Evolutionary conservation across 106 monocot species (phyloP), one percentile per base, ranked within the genome.

Genomic region (Amphibolis antarctica): DNA sequence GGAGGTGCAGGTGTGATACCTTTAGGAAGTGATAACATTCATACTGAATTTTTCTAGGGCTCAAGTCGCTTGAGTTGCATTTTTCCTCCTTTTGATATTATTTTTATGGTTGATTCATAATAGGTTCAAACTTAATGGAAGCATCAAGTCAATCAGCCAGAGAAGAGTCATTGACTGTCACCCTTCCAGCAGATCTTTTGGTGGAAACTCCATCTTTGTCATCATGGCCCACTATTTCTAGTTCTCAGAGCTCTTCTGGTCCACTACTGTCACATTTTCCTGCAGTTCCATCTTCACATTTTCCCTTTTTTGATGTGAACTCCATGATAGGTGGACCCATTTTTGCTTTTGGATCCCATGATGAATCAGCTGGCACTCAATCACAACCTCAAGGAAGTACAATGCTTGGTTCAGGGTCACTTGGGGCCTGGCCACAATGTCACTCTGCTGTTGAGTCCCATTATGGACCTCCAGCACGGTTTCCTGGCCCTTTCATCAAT

Each of bases 171-270:
- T 53, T 89, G 26, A 71, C 69, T 42, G 94, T 96, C 29, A 63
- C 89, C 66, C 89, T 96, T 28, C 94, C 94, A 20, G 94, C 89
- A 5, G 94, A 96, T 83, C 86, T 96, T 57, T 86, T 89, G 24
- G 89, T 96, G 7, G 94, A 96, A 36, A 84, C 83, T 52, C 73
- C 82, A 49, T 66, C 78, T 5, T 63, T 84, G n/a, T 68, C 89
- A 18, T 66, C 82, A 62, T 96, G 89, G 89, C 94, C 81, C 13
- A 71, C 79, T 47, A 45, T 89, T 49, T 67, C 89, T 1, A 89
- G 77, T 47, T 78, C 84, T 12, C 89, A 89, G 46, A 83, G 66
- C 65, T 80, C 81, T 58, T 75, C 88, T 25, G 71, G 73, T 10
- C 81, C 89, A 51, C 71, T 88, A 63, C 53, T 89, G 31, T 84